These are phyloP conservation scores for Plantago major DNA, from an alignment of 257 asterid species.

Conservation along the genomic window DNA sequence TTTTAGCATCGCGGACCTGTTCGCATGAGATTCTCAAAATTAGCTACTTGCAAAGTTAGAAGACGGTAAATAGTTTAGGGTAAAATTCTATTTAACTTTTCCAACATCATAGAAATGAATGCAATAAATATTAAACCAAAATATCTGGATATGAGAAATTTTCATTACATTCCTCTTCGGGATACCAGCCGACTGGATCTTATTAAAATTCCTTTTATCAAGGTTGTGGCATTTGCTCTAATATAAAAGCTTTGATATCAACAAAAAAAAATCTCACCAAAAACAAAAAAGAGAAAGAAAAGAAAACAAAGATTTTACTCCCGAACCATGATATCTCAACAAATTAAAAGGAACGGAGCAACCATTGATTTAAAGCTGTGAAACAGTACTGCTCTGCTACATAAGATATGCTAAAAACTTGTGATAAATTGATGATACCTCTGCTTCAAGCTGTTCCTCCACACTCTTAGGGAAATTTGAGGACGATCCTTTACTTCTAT, in stretches of 20 bases:
- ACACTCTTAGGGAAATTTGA: conserved; percentile 57
- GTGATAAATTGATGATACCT: conserved; percentile 37
- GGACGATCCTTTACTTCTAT: conserved; percentile 57
- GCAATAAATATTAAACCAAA: background rate
- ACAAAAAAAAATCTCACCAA: background rate
- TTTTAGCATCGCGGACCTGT: conserved; percentile 92
- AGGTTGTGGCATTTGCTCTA: conserved; percentile 7
- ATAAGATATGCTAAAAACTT: conserved; percentile 13
- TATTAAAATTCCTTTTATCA: background rate
- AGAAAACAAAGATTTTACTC: conserved; percentile 6
- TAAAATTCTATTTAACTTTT: conserved; percentile 8
- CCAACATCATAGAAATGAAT: conserved; percentile 18
- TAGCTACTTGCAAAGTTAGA: conserved; percentile 15
- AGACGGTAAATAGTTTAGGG: conserved; percentile 1
- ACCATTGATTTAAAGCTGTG: conserved; percentile 1
- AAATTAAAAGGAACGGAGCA: conserved; percentile 11
- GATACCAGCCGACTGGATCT: background rate
- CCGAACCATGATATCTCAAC: conserved; percentile 9
- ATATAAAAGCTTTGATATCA: background rate
- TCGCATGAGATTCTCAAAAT: conserved; percentile 24
- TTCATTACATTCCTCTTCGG: conserved; percentile 12
- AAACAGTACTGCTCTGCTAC: conserved; percentile 3
- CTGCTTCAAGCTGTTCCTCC: conserved; percentile 71
- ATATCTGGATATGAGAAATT: conserved; percentile 7
- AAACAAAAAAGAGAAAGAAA: background rate